These are phyloP conservation scores for Marchantia polymorpha DNA, from an alignment of 225 moss, liverwort and hornwort species.

Conservation along the genomic window DNA sequence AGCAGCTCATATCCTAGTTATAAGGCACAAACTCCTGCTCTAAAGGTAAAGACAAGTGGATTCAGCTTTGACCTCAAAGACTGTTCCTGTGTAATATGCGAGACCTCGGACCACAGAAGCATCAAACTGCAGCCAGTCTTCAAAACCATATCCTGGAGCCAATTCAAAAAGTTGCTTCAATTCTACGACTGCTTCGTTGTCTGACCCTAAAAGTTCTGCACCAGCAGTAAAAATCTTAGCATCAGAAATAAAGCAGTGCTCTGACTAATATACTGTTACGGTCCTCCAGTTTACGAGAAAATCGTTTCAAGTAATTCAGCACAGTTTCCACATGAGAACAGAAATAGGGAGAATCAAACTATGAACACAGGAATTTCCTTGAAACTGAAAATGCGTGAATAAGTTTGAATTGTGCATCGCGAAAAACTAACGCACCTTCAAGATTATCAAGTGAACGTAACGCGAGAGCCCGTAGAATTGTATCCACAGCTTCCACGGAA, in stretches of 20 bases:
- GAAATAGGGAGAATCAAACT: neutral
- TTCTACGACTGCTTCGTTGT: slow-evolving; percentile 74
- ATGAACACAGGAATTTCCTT: neutral
- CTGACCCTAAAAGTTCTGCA: slow-evolving; percentile 74
- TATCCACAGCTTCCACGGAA: slow-evolving; percentile 61
- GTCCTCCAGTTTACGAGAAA: neutral
- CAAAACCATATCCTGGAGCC: slow-evolving; percentile 70
- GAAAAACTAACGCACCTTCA: slow-evolving; percentile 52
- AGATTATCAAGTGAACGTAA: slow-evolving; percentile 69
- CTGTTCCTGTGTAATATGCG: slow-evolving; percentile 92
- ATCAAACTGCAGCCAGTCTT: slow-evolving; percentile 81
- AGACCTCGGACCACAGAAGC: slow-evolving; percentile 94
- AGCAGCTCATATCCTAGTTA: neutral
- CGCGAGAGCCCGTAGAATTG: slow-evolving; percentile 73
- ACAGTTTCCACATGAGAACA: neutral
- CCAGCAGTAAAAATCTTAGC: neutral
- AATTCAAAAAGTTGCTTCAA: slow-evolving; percentile 75
- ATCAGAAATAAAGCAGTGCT: neutral
- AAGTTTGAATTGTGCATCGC: neutral
- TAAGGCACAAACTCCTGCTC: neutral
- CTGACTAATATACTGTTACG: neutral
- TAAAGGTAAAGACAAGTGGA: neutral
- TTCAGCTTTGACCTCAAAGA: slow-evolving; percentile 66
- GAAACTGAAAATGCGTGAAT: neutral
- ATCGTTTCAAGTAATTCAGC: neutral